Base-by-base conservation (phyloP, 1,284 basidiomycete genomes). In the Ustanciosporium gigantosporum region DNA sequence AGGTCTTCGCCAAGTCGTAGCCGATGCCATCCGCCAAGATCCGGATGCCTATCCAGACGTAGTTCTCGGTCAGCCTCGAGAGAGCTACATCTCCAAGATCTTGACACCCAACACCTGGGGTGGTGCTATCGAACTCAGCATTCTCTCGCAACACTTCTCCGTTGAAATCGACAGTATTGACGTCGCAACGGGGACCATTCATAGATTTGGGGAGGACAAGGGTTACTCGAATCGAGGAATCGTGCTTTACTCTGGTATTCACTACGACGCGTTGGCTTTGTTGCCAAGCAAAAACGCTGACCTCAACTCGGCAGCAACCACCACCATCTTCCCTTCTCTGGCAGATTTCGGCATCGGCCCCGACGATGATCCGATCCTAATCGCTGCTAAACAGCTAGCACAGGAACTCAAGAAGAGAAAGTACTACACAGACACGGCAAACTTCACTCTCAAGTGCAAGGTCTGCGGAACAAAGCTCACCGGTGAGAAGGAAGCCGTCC, bases 351-450 rank as follows among this genome's bases (percentile, higher is more conserved):
- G 50, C 0, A 3, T 49, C 5, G 25, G 16, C 1, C 51, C 39
- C 16, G 46, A 41, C 11, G 34, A 51, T 15, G 52, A 61, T 19
- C 49, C 42, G 13, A 42, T 68, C 16, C 20, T 58, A 8, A 23
- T 25, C 2, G 66, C 68, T 2, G 68, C 60, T 0, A 44, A 42
- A 25, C 9, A 51, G 19, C 31, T 71, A 19, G 44, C 42, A 8
- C 19, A 41, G 7, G 47, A 66, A 36, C 40, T 71, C 15, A 59
- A 52, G 44, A 37, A 36, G 32, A 40, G 56, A 7, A 39, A 39
- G 29, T 71, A 71, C 44, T 68, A 68, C 23, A 68, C 68, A 23
- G 66, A 71, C 38, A 71, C 68, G 2, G 55, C 62, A 0, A 57
- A 38, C 19, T 71, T 68, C 22, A 44, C 47, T 8, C 39, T 71